These are phyloP conservation scores for Thinopyrum elongatum DNA, from an alignment of 176 grass and related monocot genomes.

Conservation along the genomic window DNA sequence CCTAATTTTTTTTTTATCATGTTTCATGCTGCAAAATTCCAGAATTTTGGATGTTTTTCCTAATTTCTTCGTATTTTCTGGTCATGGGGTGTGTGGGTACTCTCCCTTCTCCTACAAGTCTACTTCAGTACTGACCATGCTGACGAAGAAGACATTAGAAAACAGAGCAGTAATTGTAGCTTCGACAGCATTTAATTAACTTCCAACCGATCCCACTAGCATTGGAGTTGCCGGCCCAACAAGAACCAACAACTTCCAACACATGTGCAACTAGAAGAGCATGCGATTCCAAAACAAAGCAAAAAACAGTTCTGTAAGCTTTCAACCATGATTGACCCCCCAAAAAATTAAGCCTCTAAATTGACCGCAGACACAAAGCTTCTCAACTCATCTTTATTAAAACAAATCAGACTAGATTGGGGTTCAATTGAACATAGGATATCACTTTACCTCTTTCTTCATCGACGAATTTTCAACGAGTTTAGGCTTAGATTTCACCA, in stretches of 20 bases:
- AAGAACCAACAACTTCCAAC: neutral
- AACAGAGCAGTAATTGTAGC: neutral
- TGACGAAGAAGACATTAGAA: neutral
- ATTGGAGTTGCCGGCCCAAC: neutral
- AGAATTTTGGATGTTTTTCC: too few species aligned
- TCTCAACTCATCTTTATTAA: neutral
- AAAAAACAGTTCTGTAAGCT: neutral
- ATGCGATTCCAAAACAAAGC: too few species aligned
- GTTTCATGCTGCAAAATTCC: too few species aligned
- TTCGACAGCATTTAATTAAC: neutral
- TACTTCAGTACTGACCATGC: neutral
- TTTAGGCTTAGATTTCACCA: neutral
- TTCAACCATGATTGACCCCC: neutral
- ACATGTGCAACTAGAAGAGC: neutral
- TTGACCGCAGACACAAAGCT: neutral
- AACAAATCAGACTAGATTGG: neutral
- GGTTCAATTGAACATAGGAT: neutral
- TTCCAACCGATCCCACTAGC: neutral
- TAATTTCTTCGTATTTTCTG: too few species aligned
- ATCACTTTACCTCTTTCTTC: neutral
- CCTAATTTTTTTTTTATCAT: too few species aligned
- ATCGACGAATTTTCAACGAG: neutral
- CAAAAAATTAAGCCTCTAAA: neutral
- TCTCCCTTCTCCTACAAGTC: too few species aligned
- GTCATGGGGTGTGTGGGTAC: too few species aligned